Conservation (phyloP, 2,329 filamentous ascomycete species). For the Aspergillus fructus region DNA sequence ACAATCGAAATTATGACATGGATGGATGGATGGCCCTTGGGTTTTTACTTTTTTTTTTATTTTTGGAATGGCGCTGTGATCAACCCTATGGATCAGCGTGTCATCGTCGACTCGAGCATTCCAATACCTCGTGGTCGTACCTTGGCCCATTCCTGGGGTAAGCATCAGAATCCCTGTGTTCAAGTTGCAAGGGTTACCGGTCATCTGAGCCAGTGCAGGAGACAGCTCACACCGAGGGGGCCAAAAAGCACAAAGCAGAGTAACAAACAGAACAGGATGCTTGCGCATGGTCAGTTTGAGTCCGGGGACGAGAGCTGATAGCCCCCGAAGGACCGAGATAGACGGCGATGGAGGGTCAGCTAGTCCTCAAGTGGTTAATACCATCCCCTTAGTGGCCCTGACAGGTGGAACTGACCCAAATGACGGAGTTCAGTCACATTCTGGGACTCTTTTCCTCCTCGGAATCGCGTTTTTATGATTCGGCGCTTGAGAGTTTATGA, state of each 20-base stretch:
- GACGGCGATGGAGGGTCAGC: conserved; percentile 4
- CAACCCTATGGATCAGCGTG: conserved; percentile 11
- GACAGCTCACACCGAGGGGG: background rate
- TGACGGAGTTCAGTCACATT: conserved; percentile 3
- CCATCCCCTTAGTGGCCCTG: conserved; percentile 21
- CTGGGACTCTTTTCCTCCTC: conserved; percentile 6
- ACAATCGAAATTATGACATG: background rate
- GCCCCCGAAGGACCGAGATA: conserved; percentile 7
- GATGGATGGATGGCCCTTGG: background rate
- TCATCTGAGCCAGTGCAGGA: background rate
- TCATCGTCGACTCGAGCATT: background rate
- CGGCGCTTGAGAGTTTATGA: conserved; percentile 1
- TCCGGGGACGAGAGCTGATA: conserved; percentile 8
- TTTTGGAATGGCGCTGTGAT: conserved; percentile 2
- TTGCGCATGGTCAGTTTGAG: background rate
- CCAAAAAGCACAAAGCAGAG: background rate
- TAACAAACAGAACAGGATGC: background rate
- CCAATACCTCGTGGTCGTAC: background rate
- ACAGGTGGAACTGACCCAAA: conserved; percentile 14
- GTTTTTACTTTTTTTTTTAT: conserved; percentile 3
- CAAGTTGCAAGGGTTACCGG: background rate
- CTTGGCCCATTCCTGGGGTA: conserved; percentile 1
- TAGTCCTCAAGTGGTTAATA: conserved; percentile 3
- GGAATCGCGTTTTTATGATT: background rate
- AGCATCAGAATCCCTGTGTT: background rate